A percentile compares a stretch with the other conserved stretches of the same genome.
phyloP scores from a whole-genome alignment of 1,284 basidiomycete species.

The Ganoderma leucocontextum region DNA sequence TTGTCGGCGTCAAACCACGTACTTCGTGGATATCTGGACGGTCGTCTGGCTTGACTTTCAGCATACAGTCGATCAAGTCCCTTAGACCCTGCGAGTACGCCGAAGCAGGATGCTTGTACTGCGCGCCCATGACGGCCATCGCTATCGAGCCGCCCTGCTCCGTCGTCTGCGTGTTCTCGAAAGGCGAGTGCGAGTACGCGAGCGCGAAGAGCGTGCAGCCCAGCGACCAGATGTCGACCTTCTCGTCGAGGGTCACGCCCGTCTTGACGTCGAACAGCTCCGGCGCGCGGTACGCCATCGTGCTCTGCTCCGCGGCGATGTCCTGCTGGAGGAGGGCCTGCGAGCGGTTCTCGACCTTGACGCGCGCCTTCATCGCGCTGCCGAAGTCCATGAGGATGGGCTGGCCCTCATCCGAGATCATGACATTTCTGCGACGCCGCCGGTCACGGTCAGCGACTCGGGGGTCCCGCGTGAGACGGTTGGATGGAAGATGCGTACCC shows the following conservation, averaged over 20 bases:
- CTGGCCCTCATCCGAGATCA: slow-evolving; percentile 92
- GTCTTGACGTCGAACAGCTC: slow-evolving; percentile 97
- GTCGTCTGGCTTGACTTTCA: slow-evolving; percentile 82
- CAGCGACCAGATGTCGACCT: slow-evolving; percentile 96
- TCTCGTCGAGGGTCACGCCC: slow-evolving; percentile 86
- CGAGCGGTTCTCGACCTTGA: slow-evolving; percentile 81
- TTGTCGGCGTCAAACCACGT: slow-evolving; percentile 24
- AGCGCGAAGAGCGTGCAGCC: slow-evolving; percentile 93
- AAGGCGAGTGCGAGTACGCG: slow-evolving; percentile 92
- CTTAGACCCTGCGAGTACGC: slow-evolving; percentile 85
- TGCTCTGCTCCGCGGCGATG: slow-evolving; percentile 93
- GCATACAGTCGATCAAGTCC: slow-evolving; percentile 83
- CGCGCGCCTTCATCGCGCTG: slow-evolving; percentile 83
- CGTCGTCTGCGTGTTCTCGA: slow-evolving; percentile 87
- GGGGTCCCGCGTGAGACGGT: neutral
- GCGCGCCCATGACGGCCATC: slow-evolving; percentile 93
- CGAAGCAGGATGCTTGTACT: slow-evolving; percentile 86
- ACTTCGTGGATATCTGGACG: slow-evolving; percentile 89
- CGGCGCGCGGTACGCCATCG: slow-evolving; percentile 96
- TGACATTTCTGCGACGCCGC: slow-evolving; percentile 78
- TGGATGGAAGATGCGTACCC: slow-evolving; percentile 58
- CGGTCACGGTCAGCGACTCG: neutral
- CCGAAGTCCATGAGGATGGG: slow-evolving; percentile 99
- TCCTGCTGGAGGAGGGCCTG: slow-evolving; percentile 93
- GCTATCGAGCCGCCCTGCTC: slow-evolving; percentile 93